Conservation (phyloP, 2,329 filamentous ascomycete genomes). For the Zarea fungicola region DNA sequence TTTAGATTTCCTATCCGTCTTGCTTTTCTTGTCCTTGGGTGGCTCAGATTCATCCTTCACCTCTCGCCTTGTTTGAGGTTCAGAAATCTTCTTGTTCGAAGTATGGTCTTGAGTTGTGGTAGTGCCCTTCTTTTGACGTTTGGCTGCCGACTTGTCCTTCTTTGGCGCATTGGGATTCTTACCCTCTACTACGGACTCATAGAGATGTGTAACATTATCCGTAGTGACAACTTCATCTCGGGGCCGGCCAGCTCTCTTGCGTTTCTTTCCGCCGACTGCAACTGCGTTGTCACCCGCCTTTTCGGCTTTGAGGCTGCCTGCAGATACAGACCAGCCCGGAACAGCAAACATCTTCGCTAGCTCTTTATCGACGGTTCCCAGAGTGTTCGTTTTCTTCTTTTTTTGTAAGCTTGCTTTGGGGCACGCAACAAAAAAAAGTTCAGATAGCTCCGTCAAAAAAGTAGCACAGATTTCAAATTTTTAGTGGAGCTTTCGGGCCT, state of each 20-base stretch:
- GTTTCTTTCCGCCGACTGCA: slow-evolving; percentile 51
- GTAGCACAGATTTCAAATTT: slow-evolving; percentile 11
- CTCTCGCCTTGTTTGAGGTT: slow-evolving; percentile 16
- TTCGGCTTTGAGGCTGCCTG: slow-evolving; percentile 67
- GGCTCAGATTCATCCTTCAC: slow-evolving; percentile 8
- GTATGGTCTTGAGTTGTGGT: too few relatives aligned
- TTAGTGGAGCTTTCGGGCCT: slow-evolving; percentile 11
- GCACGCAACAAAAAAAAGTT: background rate
- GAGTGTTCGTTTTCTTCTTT: background rate
- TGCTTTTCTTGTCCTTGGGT: slow-evolving; percentile 33
- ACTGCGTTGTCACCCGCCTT: slow-evolving; percentile 32
- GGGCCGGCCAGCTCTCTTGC: slow-evolving; percentile 39
- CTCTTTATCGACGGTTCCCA: slow-evolving; percentile 2
- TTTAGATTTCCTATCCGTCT: slow-evolving; percentile 25
- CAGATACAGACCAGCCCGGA: slow-evolving; percentile 82
- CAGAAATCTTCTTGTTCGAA: slow-evolving; percentile 15
- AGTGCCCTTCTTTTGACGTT: slow-evolving; percentile 27
- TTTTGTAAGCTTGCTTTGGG: background rate
- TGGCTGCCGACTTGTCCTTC: slow-evolving; percentile 25
- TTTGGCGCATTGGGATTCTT: slow-evolving; percentile 36
- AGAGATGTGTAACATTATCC: slow-evolving; percentile 71
- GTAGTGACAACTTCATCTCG: slow-evolving; percentile 49
- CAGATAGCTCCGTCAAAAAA: background rate
- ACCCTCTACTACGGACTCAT: slow-evolving; percentile 73
- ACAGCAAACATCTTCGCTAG: slow-evolving; percentile 73